Conservation (phyloP, 2,329 filamentous ascomycete species). For the Aspergillus unguis region DNA sequence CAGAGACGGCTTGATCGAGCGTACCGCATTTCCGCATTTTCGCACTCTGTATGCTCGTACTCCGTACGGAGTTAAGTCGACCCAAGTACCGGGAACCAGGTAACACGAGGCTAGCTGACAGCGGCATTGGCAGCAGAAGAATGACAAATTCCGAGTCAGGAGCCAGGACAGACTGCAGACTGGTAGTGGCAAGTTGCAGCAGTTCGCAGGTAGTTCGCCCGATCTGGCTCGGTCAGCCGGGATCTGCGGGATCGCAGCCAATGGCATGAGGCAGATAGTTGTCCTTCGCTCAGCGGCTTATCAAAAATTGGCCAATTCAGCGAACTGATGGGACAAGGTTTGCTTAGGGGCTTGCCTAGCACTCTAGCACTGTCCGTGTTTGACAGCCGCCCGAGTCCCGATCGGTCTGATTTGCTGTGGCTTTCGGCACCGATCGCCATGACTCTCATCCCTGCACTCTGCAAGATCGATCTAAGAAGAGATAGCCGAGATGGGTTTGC, state of each 20-base stretch:
- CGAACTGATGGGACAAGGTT: conserved; percentile 7
- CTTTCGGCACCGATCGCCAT: conserved; percentile 14
- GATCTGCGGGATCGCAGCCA: conserved; percentile 3
- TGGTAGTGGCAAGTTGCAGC: not conserved
- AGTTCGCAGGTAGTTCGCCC: conserved; percentile 8
- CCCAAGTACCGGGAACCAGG: conserved; percentile 3
- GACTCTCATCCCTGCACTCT: conserved; percentile 12
- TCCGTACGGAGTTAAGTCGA: not conserved
- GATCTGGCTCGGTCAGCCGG: not conserved
- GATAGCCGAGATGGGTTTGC: no score
- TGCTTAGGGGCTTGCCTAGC: not conserved
- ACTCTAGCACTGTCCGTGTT: not conserved
- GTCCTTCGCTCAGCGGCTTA: not conserved
- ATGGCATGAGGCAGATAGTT: not conserved
- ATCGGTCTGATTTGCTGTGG: conserved; percentile 1
- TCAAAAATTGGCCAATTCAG: conserved; percentile 6
- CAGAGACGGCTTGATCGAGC: conserved; percentile 3
- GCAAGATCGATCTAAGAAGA: conserved; percentile 8
- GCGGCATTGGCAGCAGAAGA: not conserved
- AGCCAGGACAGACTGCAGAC: not conserved
- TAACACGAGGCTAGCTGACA: not conserved
- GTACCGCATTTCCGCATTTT: not conserved
- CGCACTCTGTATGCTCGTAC: not conserved
- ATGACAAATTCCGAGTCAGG: conserved; percentile 11
- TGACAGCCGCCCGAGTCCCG: not conserved